Base-by-base conservation (phyloP, 164 flowering plant species). In the Dillenia turbinata region DNA sequence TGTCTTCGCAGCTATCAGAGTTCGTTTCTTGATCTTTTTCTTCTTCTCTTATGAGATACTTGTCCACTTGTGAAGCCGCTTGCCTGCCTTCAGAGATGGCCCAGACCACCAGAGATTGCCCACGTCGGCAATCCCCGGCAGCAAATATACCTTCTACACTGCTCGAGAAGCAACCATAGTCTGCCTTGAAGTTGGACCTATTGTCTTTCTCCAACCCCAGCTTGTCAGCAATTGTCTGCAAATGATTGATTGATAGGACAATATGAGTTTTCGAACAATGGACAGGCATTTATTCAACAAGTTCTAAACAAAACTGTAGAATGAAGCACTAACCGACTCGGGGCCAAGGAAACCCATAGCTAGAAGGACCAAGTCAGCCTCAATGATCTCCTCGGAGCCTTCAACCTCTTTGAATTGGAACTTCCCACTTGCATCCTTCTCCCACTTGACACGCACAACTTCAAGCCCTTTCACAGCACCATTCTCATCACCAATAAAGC, bases 341-440 rank as follows among this genome's bases (percentile, higher is more conserved):
- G 97, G 99, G 47, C 99, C 99, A 51, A 95, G 94, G 81, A 95
- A 95, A 0, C 99, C 99, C 99, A 92, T 95, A 54, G 99, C 99
- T n/a, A 95, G 69, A 46, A 95, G 62, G 10, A 88, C 94, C 14
- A 95, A 76, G 74, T 95, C 96, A 19, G 97, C 97, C 72, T 79
- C 97, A 47, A 95, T 84, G 2, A 79, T 77, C 84, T 88, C 90
- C 75, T 83, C 87, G 0, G 85, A 75, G 49, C 99, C 99, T 71
- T 91, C 89, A 44, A 95, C 71, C 76, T 92, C 99, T 75, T 88
- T 82, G 57, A 88, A 87, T 64, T 85, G 87, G 60, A 90, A 92
- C 65, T 60, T 85, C 33, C 99, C 99, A 70, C 70, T 79, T 1
- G 81, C 90, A 77, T 95, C 99, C 76, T 95, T 95, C 72, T 83